Evolutionary conservation across 2,329 filamentous ascomycete species (phyloP).

Genomic region (Penicillium thymicola): DNA sequence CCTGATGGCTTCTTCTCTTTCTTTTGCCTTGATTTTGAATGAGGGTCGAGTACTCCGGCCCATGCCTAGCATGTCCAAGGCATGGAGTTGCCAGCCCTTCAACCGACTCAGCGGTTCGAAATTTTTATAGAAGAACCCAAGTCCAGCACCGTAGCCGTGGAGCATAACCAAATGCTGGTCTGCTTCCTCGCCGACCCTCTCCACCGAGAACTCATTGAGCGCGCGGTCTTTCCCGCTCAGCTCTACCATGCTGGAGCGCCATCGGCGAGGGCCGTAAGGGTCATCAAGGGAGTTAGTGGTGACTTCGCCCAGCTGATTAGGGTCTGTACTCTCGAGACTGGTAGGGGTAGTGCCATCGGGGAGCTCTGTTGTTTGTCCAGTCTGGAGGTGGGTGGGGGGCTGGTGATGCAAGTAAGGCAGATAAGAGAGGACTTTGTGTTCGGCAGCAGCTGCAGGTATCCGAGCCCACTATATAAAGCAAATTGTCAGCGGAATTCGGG

Average conservation of each 20-base stretch:
- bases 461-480: slow-evolving; percentile 67
- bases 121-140: slow-evolving; percentile 98
- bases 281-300: slow-evolving; percentile 56
- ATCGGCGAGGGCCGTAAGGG: slow-evolving; percentile 78
- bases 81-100: slow-evolving; percentile 82
- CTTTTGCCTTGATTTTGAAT: slow-evolving; percentile 82
- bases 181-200: slow-evolving; percentile 72
- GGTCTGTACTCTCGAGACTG: slow-evolving; percentile 36
- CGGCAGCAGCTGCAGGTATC: slow-evolving; percentile 76
- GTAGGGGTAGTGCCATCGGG: slow-evolving; percentile 26
- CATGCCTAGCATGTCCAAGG: slow-evolving; percentile 94
- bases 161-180: slow-evolving; percentile 92
- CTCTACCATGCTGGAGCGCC: slow-evolving; percentile 80
- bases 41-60: slow-evolving; percentile 78
- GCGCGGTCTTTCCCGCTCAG: slow-evolving; percentile 81
- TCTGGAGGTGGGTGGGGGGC: slow-evolving; percentile 67
- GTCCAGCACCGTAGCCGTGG: slow-evolving; percentile 91
- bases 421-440: slow-evolving; percentile 81
- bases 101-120: slow-evolving; percentile 81
- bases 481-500: slow-evolving; percentile 16
- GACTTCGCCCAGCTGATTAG: slow-evolving; percentile 44
- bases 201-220: slow-evolving; percentile 89
- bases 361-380: slow-evolving; percentile 44
- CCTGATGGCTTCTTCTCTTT: slow-evolving; percentile 71
- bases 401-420: slow-evolving; percentile 71